A percentile compares a stretch with the other conserved stretches of the same genome.
These are phyloP conservation scores for Microsporum audouinii DNA, from an alignment of 2,329 filamentous ascomycete genomes.

Conservation along the genomic window DNA sequence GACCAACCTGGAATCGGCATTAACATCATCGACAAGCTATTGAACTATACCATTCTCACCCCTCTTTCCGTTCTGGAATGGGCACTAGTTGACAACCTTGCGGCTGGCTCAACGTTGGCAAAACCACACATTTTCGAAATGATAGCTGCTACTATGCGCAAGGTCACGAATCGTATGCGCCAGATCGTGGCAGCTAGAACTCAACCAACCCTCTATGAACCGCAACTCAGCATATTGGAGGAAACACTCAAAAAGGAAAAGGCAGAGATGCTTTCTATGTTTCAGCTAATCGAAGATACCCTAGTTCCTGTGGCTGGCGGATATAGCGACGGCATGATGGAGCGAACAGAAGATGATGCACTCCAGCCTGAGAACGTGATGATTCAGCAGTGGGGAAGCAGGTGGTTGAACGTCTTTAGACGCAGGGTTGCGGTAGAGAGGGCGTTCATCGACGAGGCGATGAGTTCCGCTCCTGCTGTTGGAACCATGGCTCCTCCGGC, in stretches of 20 bases:
- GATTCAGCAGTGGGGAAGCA: slow-evolving; percentile 66
- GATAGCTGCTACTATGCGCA: slow-evolving; percentile 74
- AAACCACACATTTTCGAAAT: slow-evolving; percentile 78
- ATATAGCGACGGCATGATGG: slow-evolving; percentile 63
- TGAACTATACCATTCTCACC: slow-evolving; percentile 92
- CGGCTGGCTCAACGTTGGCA: slow-evolving; percentile 57
- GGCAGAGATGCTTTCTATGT: slow-evolving; percentile 64
- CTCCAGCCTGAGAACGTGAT: slow-evolving; percentile 49
- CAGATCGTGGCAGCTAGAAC: slow-evolving; percentile 59
- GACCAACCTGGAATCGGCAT: slow-evolving; percentile 86
- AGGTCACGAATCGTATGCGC: slow-evolving; percentile 76
- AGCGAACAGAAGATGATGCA: slow-evolving; percentile 46
- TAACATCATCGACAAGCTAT: slow-evolving; percentile 86
- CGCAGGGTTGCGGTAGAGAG: slow-evolving; percentile 79
- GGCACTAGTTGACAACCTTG: slow-evolving; percentile 60
- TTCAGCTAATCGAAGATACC: slow-evolving; percentile 68
- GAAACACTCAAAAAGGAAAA: slow-evolving; percentile 59
- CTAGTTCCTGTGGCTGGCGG: slow-evolving; percentile 61
- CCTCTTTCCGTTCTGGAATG: slow-evolving; percentile 79
- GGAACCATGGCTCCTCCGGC: slow-evolving; percentile 27
- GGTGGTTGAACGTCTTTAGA: slow-evolving; percentile 78
- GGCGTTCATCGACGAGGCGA: slow-evolving; percentile 49
- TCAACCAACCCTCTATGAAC: slow-evolving; percentile 44
- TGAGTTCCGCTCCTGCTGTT: slow-evolving; percentile 37
- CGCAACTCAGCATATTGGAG: slow-evolving; percentile 49